These are phyloP conservation scores for Acacia confusa DNA, from an alignment of 306 rosid genomes.

Conservation along the genomic window DNA sequence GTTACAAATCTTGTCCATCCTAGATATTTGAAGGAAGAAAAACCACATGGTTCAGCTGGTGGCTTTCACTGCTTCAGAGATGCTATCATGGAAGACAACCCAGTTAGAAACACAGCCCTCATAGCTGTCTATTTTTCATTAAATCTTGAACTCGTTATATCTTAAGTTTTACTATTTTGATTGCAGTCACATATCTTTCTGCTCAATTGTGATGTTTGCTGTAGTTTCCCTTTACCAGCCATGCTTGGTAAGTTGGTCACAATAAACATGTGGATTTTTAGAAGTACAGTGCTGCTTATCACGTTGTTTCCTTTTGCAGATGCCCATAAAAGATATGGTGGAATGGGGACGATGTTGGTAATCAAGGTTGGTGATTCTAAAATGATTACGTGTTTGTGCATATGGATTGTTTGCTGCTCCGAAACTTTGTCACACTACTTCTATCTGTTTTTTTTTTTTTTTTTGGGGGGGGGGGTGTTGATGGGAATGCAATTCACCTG, in stretches of 20 bases:
- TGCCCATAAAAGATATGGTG: conserved; percentile 82
- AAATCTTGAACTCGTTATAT: not conserved
- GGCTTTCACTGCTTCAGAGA: conserved; percentile 83
- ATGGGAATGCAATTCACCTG: conserved; percentile 5
- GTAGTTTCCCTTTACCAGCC: conserved; percentile 78
- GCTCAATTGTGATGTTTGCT: conserved; percentile 95
- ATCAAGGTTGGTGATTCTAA: conserved; percentile 65
- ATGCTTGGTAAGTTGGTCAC: conserved; percentile 78
- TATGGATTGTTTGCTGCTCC: not conserved
- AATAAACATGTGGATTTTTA: conserved; percentile 15
- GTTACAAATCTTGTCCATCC: conserved; percentile 27
- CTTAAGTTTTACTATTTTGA: conserved; percentile 29
- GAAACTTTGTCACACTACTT: not conserved
- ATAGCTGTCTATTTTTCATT: not conserved
- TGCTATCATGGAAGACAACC: conserved; percentile 86
- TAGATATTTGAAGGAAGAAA: conserved; percentile 95
- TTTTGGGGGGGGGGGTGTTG: not conserved
- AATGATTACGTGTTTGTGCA: not conserved
- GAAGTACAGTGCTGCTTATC: conserved; percentile 4
- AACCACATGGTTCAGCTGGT: conserved; percentile 97
- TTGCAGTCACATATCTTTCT: conserved; percentile 90
- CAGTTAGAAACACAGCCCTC: conserved; percentile 51
- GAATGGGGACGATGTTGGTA: conserved; percentile 94
- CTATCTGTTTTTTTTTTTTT: not conserved
- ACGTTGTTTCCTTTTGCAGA: conserved; percentile 50